A percentile compares a stretch with the other conserved stretches of the same genome.
These are phyloP conservation scores for Benincasa hispida DNA, from an alignment of 306 rosid genomes.

Conservation along the genomic window DNA sequence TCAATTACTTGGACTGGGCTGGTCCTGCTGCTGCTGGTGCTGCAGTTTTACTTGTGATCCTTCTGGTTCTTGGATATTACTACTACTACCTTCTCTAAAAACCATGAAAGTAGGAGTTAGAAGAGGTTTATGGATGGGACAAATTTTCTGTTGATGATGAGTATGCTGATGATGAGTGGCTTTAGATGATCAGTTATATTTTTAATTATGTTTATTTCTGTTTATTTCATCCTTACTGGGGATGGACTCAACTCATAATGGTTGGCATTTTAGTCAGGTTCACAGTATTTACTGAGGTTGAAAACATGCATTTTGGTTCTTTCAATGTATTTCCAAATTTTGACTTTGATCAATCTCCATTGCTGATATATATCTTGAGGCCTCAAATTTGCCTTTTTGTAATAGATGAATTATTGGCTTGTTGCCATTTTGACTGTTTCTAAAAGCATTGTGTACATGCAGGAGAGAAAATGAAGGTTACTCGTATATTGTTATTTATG, in stretches of 20 bases:
- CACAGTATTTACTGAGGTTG: slow-evolving; percentile 9
- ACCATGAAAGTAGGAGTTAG: slow-evolving; percentile 10
- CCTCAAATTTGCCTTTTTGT: neutral
- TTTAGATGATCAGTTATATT: slow-evolving; percentile 23
- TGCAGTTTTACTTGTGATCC: slow-evolving; percentile 31
- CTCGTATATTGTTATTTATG: neutral
- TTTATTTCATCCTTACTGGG: slow-evolving; percentile 33
- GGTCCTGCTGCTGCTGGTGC: slow-evolving; percentile 27
- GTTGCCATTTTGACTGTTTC: neutral
- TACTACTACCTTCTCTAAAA: slow-evolving; percentile 33
- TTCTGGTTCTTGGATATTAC: slow-evolving; percentile 41
- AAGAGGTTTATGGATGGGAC: slow-evolving; percentile 15
- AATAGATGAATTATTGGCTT: neutral
- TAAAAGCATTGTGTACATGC: neutral
- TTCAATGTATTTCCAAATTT: neutral
- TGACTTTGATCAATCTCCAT: slow-evolving; percentile 4
- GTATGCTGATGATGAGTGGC: slow-evolving; percentile 6
- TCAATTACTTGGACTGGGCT: slow-evolving; percentile 54
- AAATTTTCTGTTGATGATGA: slow-evolving; percentile 16
- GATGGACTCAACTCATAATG: slow-evolving; percentile 35
- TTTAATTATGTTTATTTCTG: slow-evolving; percentile 28
- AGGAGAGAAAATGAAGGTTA: neutral
- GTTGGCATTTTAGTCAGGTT: neutral
- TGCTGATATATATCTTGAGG: neutral
- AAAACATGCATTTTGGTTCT: slow-evolving; percentile 4